A percentile compares a stretch with the other conserved stretches of the same genome.
Evolutionary conservation across 148 eudicot species (phyloP).

Genomic region (Oxyria digyna): DNA sequence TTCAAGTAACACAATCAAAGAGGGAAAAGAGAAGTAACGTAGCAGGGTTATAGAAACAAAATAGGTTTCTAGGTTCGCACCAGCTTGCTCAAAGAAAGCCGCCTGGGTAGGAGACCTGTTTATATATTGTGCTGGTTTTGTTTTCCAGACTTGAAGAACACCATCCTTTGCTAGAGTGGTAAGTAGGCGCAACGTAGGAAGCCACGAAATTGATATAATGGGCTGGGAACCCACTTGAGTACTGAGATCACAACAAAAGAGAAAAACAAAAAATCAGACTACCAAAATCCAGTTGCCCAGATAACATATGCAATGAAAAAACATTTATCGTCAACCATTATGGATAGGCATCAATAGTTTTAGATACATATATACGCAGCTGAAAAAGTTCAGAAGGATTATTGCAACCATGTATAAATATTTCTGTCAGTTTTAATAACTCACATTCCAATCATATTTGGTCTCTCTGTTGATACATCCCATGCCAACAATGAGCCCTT

Average conservation of each 20-base stretch:
- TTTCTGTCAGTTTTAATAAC: slow-evolving; percentile 8
- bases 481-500: slow-evolving; percentile 94
- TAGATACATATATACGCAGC: neutral
- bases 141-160: slow-evolving; percentile 88
- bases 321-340: neutral
- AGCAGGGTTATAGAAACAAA: slow-evolving; percentile 4
- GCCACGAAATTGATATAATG: slow-evolving; percentile 85
- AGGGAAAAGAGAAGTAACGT: neutral
- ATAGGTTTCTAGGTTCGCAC: slow-evolving; percentile 31
- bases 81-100: slow-evolving; percentile 92
- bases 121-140: slow-evolving; percentile 56
- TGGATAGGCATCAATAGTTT: neutral
- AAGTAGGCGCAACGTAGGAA: slow-evolving; percentile 57
- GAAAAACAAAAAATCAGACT: neutral
- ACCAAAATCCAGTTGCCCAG: neutral
- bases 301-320: neutral
- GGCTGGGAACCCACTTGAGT: slow-evolving; percentile 98
- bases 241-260: slow-evolving; percentile 24
- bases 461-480: slow-evolving; percentile 99
- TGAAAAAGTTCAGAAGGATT: neutral
- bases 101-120: slow-evolving; percentile 82
- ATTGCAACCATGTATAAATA: neutral
- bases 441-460: slow-evolving; percentile 98
- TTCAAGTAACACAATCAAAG: neutral
- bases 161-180: slow-evolving; percentile 87